Evolutionary conservation across 1,139 yeast genomes (phyloP), one percentile per base, ranked within the genome.

Genomic region (Scheffersomyces lignicola): DNA sequence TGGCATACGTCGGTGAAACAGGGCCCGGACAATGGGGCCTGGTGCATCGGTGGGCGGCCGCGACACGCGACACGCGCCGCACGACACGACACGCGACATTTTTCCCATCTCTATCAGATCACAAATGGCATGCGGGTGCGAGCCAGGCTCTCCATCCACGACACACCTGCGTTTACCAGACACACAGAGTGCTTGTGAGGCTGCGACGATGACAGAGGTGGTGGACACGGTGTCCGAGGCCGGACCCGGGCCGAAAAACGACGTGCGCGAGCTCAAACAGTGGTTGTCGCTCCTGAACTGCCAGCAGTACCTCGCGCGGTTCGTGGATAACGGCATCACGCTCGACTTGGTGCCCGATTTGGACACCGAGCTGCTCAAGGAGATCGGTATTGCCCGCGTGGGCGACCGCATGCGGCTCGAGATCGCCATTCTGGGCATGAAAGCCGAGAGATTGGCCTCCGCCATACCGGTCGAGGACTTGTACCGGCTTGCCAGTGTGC

Each of bases 321-420:
- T 70, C 40, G 48, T 60, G 7, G 73, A 67, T 10, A 52, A 81
- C 49, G 83, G 78, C 20, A 76, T 88, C 42, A 71, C 80, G 0
- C 60, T 72, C 29, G 85, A 79, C 32, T 61, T 87, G 5, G 54
- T 86, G 10, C 63, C 78, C 1, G 84, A 78, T 41, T 58, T 89
- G 33, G 96, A 88, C 51, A 69, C 76, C 24, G 69, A 62, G n/a
- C 76, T 89, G 1, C 69, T 92, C 37, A 74, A 73, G 36, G 95
- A 84, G 42, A 56, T 92, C 7, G 97, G 96, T 0, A 62, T 92
- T n/a, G 47, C 48, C 13, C 83, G 78, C 45, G 75, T 92, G 7
- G 97, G 97, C 1, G 97, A 92, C 55, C 65, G 97, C 22, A 68
- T 92, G 23, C 66, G 83, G 22, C 54, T 87, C 7, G 79, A 78